phyloP scores from a whole-genome alignment of 2,329 filamentous ascomycete species.

The Dactylellina leptospora region DNA sequence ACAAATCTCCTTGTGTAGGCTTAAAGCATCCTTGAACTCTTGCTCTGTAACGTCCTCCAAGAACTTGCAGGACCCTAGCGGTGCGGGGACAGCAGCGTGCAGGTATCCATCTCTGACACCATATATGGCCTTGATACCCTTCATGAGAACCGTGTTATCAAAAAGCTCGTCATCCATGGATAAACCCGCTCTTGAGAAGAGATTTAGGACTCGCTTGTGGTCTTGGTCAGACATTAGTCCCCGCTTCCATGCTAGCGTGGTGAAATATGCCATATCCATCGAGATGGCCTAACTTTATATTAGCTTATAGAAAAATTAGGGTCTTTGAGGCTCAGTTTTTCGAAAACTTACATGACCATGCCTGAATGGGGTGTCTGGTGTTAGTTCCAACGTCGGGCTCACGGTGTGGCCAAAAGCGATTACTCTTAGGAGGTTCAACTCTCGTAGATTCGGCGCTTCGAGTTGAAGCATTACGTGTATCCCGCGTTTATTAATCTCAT shows the following conservation, averaged over 20 bases:
- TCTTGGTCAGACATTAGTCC: slow-evolving; percentile 70
- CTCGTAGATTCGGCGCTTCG: slow-evolving; percentile 76
- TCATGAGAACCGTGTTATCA: slow-evolving; percentile 71
- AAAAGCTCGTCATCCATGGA: slow-evolving; percentile 77
- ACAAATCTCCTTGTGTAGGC: slow-evolving; percentile 71
- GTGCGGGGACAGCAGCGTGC: slow-evolving; percentile 73
- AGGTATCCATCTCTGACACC: slow-evolving; percentile 75
- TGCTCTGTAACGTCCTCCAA: slow-evolving; percentile 72
- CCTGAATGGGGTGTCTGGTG: slow-evolving; percentile 73
- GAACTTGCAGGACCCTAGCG: slow-evolving; percentile 73
- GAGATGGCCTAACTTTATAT: slow-evolving; percentile 67
- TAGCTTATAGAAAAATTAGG: background rate
- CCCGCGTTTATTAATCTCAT: slow-evolving; percentile 73
- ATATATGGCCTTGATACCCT: slow-evolving; percentile 73
- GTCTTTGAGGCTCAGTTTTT: background rate
- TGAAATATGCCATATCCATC: slow-evolving; percentile 79
- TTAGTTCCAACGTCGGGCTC: slow-evolving; percentile 76
- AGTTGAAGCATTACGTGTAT: slow-evolving; percentile 78
- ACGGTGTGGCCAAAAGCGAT: slow-evolving; percentile 80
- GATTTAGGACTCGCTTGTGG: slow-evolving; percentile 70
- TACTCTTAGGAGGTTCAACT: slow-evolving; percentile 75
- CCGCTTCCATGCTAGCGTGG: slow-evolving; percentile 72
- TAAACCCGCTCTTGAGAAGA: slow-evolving; percentile 75
- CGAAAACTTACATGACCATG: slow-evolving; percentile 69
- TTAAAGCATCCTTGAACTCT: slow-evolving; percentile 70